Percentiles rank a stretch among this genome's conserved stretches.
phyloP scores from a whole-genome alignment of 2,329 filamentous ascomycete species.

The Tympanopsis confertula region DNA sequence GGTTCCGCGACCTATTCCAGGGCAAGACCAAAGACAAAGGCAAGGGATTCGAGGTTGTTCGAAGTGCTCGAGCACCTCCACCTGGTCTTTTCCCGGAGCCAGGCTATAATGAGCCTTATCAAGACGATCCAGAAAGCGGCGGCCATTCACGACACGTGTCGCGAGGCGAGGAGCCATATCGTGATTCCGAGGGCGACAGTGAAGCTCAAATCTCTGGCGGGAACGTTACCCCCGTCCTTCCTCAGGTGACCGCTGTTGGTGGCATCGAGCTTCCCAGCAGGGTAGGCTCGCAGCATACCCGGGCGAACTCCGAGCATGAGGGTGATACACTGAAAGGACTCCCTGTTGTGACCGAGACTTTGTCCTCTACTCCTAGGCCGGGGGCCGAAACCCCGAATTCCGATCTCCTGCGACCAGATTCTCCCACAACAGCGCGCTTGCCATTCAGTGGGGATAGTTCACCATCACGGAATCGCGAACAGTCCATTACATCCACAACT shows the following conservation, averaged over 20 bases:
- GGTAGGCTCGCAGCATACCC: neutral
- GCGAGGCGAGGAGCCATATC: neutral
- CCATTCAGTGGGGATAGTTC: neutral
- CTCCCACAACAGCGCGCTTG: neutral
- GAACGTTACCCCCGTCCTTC: neutral
- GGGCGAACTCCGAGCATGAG: no score
- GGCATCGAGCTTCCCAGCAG: neutral
- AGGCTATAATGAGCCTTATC: constrained; percentile 29
- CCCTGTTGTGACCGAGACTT: no score
- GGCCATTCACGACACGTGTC: neutral
- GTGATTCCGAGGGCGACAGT: neutral
- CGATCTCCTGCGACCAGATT: no score
- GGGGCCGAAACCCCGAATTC: no score
- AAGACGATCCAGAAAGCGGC: neutral
- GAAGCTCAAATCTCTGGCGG: neutral
- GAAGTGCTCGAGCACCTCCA: constrained; percentile 44
- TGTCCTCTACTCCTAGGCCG: no score
- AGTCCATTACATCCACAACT: neutral
- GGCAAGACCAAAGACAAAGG: constrained; percentile 53
- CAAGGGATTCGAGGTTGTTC: constrained; percentile 56
- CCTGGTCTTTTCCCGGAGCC: constrained; percentile 28
- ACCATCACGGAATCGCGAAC: neutral
- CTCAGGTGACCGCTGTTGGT: neutral
- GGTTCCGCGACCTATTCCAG: constrained; percentile 45
- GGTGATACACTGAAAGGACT: no score